A percentile compares a stretch with the other conserved stretches of the same genome.
Conservation (phyloP, 164 flowering plant genomes). For the Stephania cephalantha region DNA sequence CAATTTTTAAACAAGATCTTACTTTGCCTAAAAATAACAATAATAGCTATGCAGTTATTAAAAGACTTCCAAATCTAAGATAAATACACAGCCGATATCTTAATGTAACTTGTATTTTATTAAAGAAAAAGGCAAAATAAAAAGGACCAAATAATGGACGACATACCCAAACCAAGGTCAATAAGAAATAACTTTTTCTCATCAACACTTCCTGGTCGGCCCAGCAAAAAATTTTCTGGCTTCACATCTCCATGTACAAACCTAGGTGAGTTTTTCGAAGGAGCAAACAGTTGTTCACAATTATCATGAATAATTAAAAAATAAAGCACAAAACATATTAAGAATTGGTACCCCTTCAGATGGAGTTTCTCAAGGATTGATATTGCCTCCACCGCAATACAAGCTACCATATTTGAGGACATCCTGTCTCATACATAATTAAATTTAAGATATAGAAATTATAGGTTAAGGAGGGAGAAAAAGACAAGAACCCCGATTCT, state of each 20-base stretch:
- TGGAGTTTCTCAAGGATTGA: slow-evolving; percentile 93
- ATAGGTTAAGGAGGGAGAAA: not conserved
- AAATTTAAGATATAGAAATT: slow-evolving; percentile 5
- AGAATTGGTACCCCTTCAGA: slow-evolving; percentile 52
- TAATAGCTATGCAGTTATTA: not conserved
- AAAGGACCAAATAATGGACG: slow-evolving; percentile 3
- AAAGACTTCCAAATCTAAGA: slow-evolving; percentile 4
- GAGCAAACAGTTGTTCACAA: not conserved
- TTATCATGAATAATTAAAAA: not conserved
- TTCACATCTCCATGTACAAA: slow-evolving; percentile 99
- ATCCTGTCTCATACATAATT: slow-evolving; percentile 47
- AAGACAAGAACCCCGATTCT: slow-evolving; percentile 19
- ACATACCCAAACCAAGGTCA: slow-evolving; percentile 92
- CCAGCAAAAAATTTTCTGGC: slow-evolving; percentile 93
- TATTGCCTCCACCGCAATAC: slow-evolving; percentile 93
- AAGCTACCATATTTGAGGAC: slow-evolving; percentile 81
- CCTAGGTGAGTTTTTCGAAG: slow-evolving; percentile 24
- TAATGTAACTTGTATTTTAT: too few relatives aligned
- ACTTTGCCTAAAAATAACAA: slow-evolving; percentile 7
- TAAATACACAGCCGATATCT: too few relatives aligned
- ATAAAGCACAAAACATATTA: not conserved
- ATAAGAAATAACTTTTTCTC: slow-evolving; percentile 86
- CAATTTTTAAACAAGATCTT: slow-evolving; percentile 10
- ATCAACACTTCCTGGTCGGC: slow-evolving; percentile 72
- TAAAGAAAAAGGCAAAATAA: not conserved